Base-by-base conservation (phyloP, 176 grass and related monocot genomes). In the Oryza punctata region DNA sequence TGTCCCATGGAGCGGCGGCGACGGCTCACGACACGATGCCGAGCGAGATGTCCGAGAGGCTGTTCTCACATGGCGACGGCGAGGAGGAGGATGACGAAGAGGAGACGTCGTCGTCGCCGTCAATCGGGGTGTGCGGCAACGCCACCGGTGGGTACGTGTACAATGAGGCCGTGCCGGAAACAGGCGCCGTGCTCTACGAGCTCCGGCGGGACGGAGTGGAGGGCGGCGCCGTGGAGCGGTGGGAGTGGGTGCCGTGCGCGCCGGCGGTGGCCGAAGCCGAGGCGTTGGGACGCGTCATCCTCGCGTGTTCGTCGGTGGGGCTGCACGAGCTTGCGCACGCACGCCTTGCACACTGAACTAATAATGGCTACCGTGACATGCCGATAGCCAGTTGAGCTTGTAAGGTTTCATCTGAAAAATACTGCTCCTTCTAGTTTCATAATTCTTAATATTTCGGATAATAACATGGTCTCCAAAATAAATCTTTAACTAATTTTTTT, bases 201-300 rank as follows among this genome's bases (percentile, higher is more conserved):
- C 84, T 89, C 37, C 37, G 37, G 33, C 16, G 44, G 10, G 74
- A 49, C 47, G 63, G 3, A 47, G 15, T 19, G 13, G 78, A 38
- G 37, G 7, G 28, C 0, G 69, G 21, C 25, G 63, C 41, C 10
- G 80, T 93, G 26, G 59, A 81, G 80, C 82, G 92, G 73, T 97
- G 95, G 95, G 86, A 94, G 84, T 92, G 90, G 92, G 85, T 92
- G 63, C 81, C 92, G 13, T 77, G 78, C 83, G 73, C 92, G 80
- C 82, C 88, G 32, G 82, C 33, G 24, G 8, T 89, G 37, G 37
- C 7, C 57, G 38, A 81, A 33, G 91, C 50, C 1, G 75, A 86
- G 18, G 57, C 79, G 50, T 25, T 95, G 79, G 75, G 47, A 16
- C 61, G 88, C 69, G 84, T 69, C 59, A 86, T 89, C 69, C 90